A percentile compares a stretch with the other conserved stretches of the same genome.
Conservation (phyloP, 139 green algal species). For the Desmodesmus armatus region DNA sequence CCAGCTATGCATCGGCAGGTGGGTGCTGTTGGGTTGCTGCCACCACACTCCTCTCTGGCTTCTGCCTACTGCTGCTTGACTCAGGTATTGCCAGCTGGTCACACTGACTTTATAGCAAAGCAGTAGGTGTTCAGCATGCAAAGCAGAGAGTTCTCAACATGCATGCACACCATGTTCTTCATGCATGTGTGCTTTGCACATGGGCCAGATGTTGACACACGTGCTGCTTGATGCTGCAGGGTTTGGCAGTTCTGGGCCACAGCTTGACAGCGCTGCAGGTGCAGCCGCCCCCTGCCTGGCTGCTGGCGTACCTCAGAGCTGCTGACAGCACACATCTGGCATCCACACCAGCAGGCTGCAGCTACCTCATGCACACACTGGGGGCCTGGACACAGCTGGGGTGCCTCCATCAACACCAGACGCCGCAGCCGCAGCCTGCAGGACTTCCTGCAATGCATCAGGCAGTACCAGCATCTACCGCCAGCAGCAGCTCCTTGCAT, state of each 20-base stretch:
- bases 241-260: slow-evolving; percentile 25
- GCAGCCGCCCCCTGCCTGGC: neutral
- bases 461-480: neutral
- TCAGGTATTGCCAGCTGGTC: too few relatives aligned
- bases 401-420: neutral
- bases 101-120: too few relatives aligned
- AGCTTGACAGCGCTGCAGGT: slow-evolving; percentile 14
- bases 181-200: neutral
- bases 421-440: neutral
- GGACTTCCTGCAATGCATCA: neutral
- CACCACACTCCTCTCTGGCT: too few relatives aligned
- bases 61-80: too few relatives aligned
- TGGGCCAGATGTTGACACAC: neutral
- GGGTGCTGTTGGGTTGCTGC: too few relatives aligned
- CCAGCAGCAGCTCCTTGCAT: neutral
- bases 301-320: neutral
- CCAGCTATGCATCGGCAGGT: too few relatives aligned
- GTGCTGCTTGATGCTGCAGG: neutral
- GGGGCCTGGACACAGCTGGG: neutral
- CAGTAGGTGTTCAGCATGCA: too few relatives aligned
- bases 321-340: neutral
- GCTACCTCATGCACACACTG: slow-evolving; percentile 32
- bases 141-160: too few relatives aligned
- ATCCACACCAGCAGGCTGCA: slow-evolving; percentile 24
- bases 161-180: neutral